Evolutionary conservation across 345 rosid genomes (phyloP), one percentile per base, ranked within the genome.

Genomic region (Rhizophora apiculata): DNA sequence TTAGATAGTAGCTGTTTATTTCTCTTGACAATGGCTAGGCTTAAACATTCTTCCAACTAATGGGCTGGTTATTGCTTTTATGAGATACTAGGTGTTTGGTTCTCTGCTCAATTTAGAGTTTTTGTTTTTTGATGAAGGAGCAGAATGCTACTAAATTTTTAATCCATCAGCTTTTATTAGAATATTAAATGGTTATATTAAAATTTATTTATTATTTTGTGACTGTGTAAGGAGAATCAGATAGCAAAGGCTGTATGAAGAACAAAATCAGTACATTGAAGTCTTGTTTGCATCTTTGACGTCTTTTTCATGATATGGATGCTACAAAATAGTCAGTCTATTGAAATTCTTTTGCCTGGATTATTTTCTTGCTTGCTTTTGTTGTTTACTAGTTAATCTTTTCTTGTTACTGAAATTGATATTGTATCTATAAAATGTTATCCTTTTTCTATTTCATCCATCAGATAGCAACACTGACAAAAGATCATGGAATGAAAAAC

Each of bases 401-500:
- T 8, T 34, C n/a, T 31, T 27, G 53, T 21, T 37, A 29, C 24
- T 55, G 43, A 43, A 7, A 2, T n/a, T 66, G 62, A 27, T 11
- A 30, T 49, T 71, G 26, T 70, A 43, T 26, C 61, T 26, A 43
- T 30, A 75, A 57, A 67, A 30, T 22, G 22, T 32, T 19, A 6
- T 29, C 39, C 4, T 61, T n/a, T 68, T 72, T 56, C 20, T 54
- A 75, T 54, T 81, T 24, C 31, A 61, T 69, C 61, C 65, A 72
- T 74, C 90, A 94, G 98, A 88, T 83, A 84, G 78, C 84, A 48
- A 51, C 59, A 68, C 37, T 67, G 87, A 78, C 70, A 85, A 77
- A 85, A 80, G 90, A 81, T 85, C 96, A 67, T 87, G 93, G 99
- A 82, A 77, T 70, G 85, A 86, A 56, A 82, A 84, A 83, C 87